Base-by-base conservation (phyloP, 108 stramenopile genomes). In the Conticribra guillardii region DNA sequence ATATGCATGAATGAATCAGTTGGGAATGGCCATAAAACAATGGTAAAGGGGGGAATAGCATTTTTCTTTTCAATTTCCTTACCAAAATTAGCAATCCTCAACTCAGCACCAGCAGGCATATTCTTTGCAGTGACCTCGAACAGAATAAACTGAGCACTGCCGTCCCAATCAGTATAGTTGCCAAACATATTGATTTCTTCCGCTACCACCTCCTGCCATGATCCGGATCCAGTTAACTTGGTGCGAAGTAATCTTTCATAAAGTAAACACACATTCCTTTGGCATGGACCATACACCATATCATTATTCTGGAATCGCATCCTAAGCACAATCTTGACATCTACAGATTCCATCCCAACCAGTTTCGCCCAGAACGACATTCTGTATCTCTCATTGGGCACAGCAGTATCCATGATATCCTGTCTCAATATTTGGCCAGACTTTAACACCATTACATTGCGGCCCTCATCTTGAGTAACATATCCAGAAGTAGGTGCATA, bases 151-250 rank as follows among this genome's bases (percentile, higher is more conserved):
- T 67, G 32, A 0, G 61, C 59, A 9, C 31, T 34, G 21, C 75
- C 75, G 56, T 68, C 33, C 75, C 75, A 76, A 2, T 76, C 54
- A 16, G 67, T 76, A 33, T 62, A 76, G 45, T 76, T 76, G 5
- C 54, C 67, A 58, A 67, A 69, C 75, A 57, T 64, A 1, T 50
- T 34, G 23, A 76, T 63, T 24, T 64, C 55, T 14, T 76, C 67
- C 0, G 67, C 54, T 14, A 69, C 31, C 9, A 76, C 44, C 15
- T 69, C 60, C 45, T 69, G 75, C 75, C 75, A 76, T 31, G 23
- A 31, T 14, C 67, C 54, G 2, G 24, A 50, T 0, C 54, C 45
- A 2, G 54, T 23, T 17, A 17, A 1, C 19, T 67, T 62, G 1
- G 47, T 76, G 27, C 26, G 47, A 11, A 76, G 24, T 1, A 60